phyloP scores from a whole-genome alignment of 805 yeast species.

The Wickerhamiella shivajii region DNA sequence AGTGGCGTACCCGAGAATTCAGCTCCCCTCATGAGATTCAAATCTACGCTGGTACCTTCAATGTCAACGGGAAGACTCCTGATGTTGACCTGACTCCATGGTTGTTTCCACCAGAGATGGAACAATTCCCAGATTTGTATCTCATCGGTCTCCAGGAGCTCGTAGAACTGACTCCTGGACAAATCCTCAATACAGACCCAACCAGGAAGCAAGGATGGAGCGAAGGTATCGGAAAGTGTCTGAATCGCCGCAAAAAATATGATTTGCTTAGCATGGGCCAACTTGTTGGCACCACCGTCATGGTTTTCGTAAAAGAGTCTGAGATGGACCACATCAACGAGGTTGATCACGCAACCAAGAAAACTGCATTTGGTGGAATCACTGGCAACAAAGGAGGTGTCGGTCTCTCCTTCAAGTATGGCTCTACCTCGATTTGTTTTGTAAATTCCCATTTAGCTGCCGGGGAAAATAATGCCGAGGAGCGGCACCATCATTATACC shows the following conservation, averaged over 20 bases:
- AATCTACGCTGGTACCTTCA: conserved; percentile 72
- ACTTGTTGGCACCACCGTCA: conserved; percentile 72
- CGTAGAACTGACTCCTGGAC: conserved; percentile 84
- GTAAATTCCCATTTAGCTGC: conserved; percentile 92
- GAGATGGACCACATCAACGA: conserved; percentile 50
- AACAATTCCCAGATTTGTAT: conserved; percentile 54
- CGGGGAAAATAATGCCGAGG: conserved; percentile 66
- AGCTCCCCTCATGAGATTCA: conserved; percentile 46
- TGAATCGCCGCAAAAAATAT: conserved; percentile 45
- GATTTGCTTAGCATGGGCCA: conserved; percentile 70
- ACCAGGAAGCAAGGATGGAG: conserved; percentile 73
- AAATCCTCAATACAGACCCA: conserved; percentile 74
- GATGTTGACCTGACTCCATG: conserved; percentile 53
- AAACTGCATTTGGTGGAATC: conserved; percentile 94
- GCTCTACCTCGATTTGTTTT: conserved; percentile 66
- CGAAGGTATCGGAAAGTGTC: conserved; percentile 40
- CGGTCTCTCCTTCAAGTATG: conserved; percentile 75
- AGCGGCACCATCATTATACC: conserved; percentile 72
- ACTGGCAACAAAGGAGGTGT: conserved; percentile 96
- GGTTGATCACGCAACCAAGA: conserved; percentile 88
- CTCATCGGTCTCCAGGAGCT: conserved; percentile 92
- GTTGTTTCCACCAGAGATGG: conserved; percentile 51
- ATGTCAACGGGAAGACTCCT: conserved; percentile 59
- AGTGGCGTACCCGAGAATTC: conserved; percentile 35
- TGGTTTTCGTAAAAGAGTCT: conserved; percentile 53